Conservation (phyloP, 345 rosid genomes). For the Citrus trifoliata region DNA sequence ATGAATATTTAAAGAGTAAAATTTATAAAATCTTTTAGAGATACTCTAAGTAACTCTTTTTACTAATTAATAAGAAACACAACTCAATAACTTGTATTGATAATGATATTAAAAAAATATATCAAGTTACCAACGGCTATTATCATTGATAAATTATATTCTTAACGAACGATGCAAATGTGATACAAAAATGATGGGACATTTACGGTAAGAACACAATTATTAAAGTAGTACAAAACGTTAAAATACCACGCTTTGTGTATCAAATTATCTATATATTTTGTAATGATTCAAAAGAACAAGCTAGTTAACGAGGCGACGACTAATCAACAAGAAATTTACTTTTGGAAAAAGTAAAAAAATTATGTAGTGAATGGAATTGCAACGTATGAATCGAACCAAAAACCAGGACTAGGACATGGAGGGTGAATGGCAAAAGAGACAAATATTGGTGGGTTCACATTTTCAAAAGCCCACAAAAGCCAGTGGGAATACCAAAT, state of each 20-base stretch:
- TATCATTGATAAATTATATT: too few species aligned
- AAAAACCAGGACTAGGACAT: background rate
- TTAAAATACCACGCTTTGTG: background rate
- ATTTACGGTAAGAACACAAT: background rate
- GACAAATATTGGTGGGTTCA: slow-evolving; percentile 24
- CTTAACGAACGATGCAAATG: too few species aligned
- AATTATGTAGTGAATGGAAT: background rate
- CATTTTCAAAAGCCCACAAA: slow-evolving; percentile 13
- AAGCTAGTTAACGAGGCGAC: background rate
- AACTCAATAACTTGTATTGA: too few species aligned
- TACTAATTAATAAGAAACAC: too few species aligned
- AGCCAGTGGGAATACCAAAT: background rate
- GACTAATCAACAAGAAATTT: background rate
- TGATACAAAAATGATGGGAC: too few species aligned
- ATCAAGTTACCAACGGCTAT: too few species aligned
- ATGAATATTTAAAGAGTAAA: too few species aligned
- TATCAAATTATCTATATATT: background rate
- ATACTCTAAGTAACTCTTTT: too few species aligned
- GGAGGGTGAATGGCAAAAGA: slow-evolving; percentile 4
- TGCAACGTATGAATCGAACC: background rate
- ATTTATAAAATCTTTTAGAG: too few species aligned
- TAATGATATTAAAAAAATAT: too few species aligned
- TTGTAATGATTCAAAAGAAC: background rate
- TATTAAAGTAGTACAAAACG: background rate
- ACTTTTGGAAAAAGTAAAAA: background rate